Evolutionary conservation across 306 rosid genomes (phyloP), one percentile per base, ranked within the genome.

Genomic region (Quercus alba): DNA sequence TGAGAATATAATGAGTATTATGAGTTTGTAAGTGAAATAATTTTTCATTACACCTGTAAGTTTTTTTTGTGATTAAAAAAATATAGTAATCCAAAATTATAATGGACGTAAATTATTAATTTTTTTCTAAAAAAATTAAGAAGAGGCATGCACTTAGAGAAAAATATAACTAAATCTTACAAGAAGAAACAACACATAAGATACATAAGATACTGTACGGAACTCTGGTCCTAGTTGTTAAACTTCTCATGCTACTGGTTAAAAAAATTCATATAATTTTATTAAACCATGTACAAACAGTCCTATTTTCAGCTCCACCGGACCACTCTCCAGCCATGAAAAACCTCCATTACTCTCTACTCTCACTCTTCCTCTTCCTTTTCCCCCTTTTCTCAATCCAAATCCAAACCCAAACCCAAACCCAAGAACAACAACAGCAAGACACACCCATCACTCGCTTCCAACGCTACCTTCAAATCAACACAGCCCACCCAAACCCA

Each of bases 401-500:
- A 14, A 25, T 25, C 25, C 77, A 70, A 56, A 76, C 69, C 73
- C 57, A 8, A 74, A 3, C 52, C 25, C 33, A 51, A 67, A 5
- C 25, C 33, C 14, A 61, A 19, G 28, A 70, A 6, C 56, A 72
- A 9, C 2, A 15, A 21, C 79, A 77, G 20, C 21, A 73, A 20
- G 90, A 86, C 70, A 84, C 85, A 13, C 94, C 97, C 71, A 74
- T 95, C 74, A 83, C 91, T 49, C 99, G 95, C 76, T 93, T 94
- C 87, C 97, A 87, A 75, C 74, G 59, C 78, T 93, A 93, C 87
- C 97, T 94, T 74, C 83, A 88, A 19, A 90, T 94, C 82, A 91
- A 90, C 70, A 95, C 99, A 0, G 92, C 98, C 49, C 98, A 93
- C 84, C 99, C 99, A 0, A 56, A 55, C 70, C 99, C 99, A 0